Evolutionary conservation across 176 grass and related monocot species (phyloP).

Genomic region (Cenchrus purpureus): DNA sequence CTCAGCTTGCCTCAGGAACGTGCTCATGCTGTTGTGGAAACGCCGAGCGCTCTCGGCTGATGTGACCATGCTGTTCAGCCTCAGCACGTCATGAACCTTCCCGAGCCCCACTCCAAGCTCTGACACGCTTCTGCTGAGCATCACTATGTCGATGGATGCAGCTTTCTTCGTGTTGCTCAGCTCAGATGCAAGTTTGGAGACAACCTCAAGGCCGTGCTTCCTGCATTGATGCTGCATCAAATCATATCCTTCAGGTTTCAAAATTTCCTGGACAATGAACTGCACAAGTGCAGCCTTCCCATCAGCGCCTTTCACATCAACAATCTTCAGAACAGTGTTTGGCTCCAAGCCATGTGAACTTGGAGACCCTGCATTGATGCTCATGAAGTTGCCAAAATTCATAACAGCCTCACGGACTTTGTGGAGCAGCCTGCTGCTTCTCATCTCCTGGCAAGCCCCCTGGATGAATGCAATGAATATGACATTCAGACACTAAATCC

Average conservation of each 20-base stretch:
- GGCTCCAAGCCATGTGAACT: slow-evolving; percentile 73
- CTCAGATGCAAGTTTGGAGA: slow-evolving; percentile 56
- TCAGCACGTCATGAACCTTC: slow-evolving; percentile 70
- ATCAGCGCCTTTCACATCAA: slow-evolving; percentile 79
- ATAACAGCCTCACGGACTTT: slow-evolving; percentile 75
- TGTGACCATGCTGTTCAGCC: slow-evolving; percentile 50
- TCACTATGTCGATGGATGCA: slow-evolving; percentile 55
- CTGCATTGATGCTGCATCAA: slow-evolving; percentile 36
- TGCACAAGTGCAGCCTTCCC: slow-evolving; percentile 76
- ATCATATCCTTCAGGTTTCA: slow-evolving; percentile 61
- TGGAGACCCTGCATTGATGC: slow-evolving; percentile 58
- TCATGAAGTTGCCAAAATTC: slow-evolving; percentile 80
- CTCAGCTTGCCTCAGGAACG: slow-evolving; percentile 76
- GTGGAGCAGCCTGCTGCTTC: slow-evolving; percentile 76
- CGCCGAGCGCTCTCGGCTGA: slow-evolving; percentile 33
- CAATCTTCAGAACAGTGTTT: slow-evolving; percentile 83
- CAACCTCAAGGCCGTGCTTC: slow-evolving; percentile 64
- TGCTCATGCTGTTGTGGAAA: slow-evolving; percentile 65
- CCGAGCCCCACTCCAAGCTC: slow-evolving; percentile 70
- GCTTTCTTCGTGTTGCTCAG: slow-evolving; percentile 80
- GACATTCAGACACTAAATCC: background rate
- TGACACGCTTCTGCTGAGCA: slow-evolving; percentile 53
- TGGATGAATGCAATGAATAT: slow-evolving; percentile 32
- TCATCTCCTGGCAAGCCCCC: slow-evolving; percentile 89
- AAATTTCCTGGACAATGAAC: slow-evolving; percentile 78